These are phyloP conservation scores for Porodaedalea pini DNA, from an alignment of 1,284 basidiomycete species.

Conservation along the genomic window DNA sequence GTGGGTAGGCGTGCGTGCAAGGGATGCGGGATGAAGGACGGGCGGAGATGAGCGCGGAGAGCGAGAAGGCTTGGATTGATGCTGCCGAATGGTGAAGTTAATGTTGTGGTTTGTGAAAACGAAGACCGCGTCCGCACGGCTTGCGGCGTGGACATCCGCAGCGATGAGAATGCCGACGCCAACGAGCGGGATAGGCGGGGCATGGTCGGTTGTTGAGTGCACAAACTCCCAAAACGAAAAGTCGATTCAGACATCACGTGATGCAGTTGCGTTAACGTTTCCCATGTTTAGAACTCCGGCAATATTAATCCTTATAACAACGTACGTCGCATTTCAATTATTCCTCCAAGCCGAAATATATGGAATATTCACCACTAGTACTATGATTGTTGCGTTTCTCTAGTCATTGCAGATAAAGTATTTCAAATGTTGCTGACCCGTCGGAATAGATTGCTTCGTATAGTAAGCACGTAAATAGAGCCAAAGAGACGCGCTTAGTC, in stretches of 20 bases:
- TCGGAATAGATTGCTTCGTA: no score
- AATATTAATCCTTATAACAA: no score
- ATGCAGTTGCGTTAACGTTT: neutral
- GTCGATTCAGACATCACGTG: neutral
- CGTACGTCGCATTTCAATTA: no score
- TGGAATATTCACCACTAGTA: no score
- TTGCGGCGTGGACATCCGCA: neutral
- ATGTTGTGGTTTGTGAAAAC: neutral
- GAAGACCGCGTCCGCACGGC: neutral
- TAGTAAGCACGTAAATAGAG: no score
- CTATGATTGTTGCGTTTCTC: no score
- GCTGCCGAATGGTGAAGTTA: neutral
- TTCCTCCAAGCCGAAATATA: no score
- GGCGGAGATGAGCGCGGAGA: constrained; percentile 12
- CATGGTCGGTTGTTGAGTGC: constrained; percentile 4
- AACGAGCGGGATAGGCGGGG: constrained; percentile 14
- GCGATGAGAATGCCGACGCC: constrained; percentile 8
- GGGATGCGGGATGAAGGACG: constrained; percentile 15
- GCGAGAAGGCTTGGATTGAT: neutral
- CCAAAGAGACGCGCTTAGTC: constrained; percentile 1
- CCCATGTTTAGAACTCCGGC: no score
- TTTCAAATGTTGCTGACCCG: no score
- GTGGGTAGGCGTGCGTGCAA: constrained; percentile 10
- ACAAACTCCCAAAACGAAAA: neutral
- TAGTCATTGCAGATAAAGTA: no score